Evolutionary conservation across 352 stramenopile genomes (phyloP).

Genomic region (Phytophthora pisi): DNA sequence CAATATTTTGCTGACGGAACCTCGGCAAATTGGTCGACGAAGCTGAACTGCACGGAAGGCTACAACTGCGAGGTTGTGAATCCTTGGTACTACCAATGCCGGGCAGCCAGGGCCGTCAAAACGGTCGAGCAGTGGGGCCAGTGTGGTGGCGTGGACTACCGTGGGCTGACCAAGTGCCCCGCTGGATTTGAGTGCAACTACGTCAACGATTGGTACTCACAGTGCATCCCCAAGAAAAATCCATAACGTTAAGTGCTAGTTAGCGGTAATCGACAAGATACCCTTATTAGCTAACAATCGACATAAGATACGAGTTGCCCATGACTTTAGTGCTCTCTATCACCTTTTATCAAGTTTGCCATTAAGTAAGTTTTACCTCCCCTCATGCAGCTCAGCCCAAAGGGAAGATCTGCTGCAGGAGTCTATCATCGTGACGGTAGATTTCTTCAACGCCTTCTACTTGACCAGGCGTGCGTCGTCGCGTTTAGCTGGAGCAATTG

Average conservation of each 20-base stretch:
- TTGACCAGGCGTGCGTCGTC: too few relatives aligned
- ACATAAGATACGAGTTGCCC: too few relatives aligned
- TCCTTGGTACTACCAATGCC: constrained; percentile 46
- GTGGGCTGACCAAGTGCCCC: constrained; percentile 23
- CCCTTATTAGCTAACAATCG: too few relatives aligned
- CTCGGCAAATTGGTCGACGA: constrained; percentile 17
- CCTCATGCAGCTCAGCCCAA: too few relatives aligned
- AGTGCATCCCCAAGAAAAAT: constrained; percentile 40
- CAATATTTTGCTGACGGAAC: constrained; percentile 24
- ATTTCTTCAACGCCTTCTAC: too few relatives aligned
- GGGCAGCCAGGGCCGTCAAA: constrained; percentile 13
- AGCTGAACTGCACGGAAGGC: constrained; percentile 28
- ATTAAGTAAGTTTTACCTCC: too few relatives aligned
- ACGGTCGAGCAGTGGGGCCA: constrained; percentile 35
- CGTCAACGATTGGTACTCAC: constrained; percentile 51
- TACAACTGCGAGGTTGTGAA: constrained; percentile 44
- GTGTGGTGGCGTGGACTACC: constrained; percentile 25
- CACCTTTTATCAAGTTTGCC: too few relatives aligned
- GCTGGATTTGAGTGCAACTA: constrained; percentile 34
- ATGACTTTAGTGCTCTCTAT: too few relatives aligned
- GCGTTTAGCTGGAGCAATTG: too few relatives aligned
- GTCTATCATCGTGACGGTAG: too few relatives aligned
- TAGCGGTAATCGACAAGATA: too few relatives aligned
- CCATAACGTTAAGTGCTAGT: neutral
- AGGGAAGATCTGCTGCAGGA: too few relatives aligned